Evolutionary conservation across 176 grass and related monocot species (phyloP).

Genomic region (Triticum turgidum): DNA sequence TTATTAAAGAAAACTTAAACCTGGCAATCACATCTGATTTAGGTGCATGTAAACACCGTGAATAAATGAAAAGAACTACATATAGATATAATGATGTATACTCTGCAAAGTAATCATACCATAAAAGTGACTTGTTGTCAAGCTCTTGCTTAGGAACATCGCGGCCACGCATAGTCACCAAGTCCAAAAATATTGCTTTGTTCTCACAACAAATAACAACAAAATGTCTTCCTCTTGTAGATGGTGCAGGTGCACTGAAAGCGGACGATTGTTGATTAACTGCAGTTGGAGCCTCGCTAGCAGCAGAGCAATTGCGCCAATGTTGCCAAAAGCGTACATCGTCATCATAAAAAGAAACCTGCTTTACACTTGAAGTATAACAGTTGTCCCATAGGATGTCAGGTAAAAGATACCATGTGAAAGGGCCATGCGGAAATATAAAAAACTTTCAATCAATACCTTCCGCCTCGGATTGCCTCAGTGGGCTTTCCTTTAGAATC

Average conservation of each 20-base stretch:
- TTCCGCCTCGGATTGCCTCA: slow-evolving; percentile 92
- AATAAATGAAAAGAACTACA: slow-evolving; percentile 22
- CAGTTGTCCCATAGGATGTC: slow-evolving; percentile 30
- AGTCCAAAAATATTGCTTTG: slow-evolving; percentile 98
- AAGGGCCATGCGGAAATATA: neutral
- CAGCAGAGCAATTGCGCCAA: slow-evolving; percentile 86
- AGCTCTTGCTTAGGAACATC: slow-evolving; percentile 98
- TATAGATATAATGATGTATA: slow-evolving; percentile 11
- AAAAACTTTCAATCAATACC: slow-evolving; percentile 53
- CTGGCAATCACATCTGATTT: neutral
- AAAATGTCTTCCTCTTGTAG: slow-evolving; percentile 98
- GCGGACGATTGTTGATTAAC: slow-evolving; percentile 76
- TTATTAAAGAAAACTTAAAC: slow-evolving; percentile 10
- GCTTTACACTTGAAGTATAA: slow-evolving; percentile 87
- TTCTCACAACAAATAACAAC: slow-evolving; percentile 99
- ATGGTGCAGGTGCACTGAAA: slow-evolving; percentile 80
- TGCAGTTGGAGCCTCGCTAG: slow-evolving; percentile 79
- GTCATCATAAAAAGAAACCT: slow-evolving; percentile 95
- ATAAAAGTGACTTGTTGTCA: slow-evolving; percentile 97
- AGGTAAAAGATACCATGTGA: slow-evolving; percentile 25
- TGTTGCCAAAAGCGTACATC: slow-evolving; percentile 97
- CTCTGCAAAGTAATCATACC: slow-evolving; percentile 51
- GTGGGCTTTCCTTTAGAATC: slow-evolving; percentile 90
- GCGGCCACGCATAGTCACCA: slow-evolving; percentile 92
- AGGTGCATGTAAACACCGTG: neutral